A percentile compares a stretch with the other conserved stretches of the same genome.
Evolutionary conservation across 108 stramenopile genomes (phyloP).

Genomic region (Pseudonitzschia pungens): DNA sequence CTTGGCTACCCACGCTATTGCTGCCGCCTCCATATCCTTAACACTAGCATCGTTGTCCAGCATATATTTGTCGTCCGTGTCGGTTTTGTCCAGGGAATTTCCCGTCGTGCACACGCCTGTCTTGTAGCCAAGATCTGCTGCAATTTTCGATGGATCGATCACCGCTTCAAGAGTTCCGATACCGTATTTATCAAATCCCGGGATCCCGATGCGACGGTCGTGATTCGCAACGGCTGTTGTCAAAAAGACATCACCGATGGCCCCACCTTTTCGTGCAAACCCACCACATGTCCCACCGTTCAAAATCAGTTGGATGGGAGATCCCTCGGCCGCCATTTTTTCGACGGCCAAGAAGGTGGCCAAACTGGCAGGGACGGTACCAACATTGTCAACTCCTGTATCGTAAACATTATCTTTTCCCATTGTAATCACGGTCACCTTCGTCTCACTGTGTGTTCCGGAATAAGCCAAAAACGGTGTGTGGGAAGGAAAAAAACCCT

Average conservation of each 20-base stretch:
- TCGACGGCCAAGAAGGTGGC: conserved; percentile 77
- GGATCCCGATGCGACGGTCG: conserved; percentile 96
- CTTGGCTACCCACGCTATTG: conserved; percentile 88
- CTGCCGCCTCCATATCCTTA: conserved; percentile 98
- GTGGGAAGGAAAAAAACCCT: conserved; percentile 71
- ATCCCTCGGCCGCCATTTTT: conserved; percentile 32
- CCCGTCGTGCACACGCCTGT: conserved; percentile 90
- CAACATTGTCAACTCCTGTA: conserved; percentile 92
- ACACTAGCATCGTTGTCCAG: conserved; percentile 81
- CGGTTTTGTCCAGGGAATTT: conserved; percentile 89
- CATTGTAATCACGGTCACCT: conserved; percentile 88
- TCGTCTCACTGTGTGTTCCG: conserved; percentile 72
- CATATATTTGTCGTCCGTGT: conserved; percentile 78
- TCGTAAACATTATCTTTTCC: conserved; percentile 84
- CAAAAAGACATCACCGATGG: conserved; percentile 91
- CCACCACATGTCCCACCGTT: conserved; percentile 98
- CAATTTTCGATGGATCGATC: conserved; percentile 40
- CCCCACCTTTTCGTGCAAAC: conserved; percentile 85
- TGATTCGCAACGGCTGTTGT: conserved; percentile 89
- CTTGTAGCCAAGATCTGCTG: conserved; percentile 57
- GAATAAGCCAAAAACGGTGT: conserved; percentile 82
- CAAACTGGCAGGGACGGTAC: conserved; percentile 87
- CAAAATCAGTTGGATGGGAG: conserved; percentile 73
- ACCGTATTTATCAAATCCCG: conserved; percentile 87
- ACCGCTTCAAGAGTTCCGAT: conserved; percentile 65